A percentile compares a stretch with the other conserved stretches of the same genome.
Conservation (phyloP, 805 yeast species). For the Candida ponderosae region DNA sequence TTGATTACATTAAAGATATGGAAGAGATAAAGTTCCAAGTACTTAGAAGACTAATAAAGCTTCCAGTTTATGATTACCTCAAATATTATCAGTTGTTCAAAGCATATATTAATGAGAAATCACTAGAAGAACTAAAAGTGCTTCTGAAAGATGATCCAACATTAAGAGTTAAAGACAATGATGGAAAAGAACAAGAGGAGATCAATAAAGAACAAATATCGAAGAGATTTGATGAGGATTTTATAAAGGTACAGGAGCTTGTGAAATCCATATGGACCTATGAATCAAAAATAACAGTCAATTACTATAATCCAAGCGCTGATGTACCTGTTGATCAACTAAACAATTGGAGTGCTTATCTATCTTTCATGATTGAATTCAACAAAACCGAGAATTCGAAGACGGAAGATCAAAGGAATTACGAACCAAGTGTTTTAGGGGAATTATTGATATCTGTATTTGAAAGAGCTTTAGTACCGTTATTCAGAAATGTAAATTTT, state of each 20-base stretch:
- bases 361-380: slow-evolving; percentile 23
- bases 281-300: slow-evolving; percentile 58
- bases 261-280: slow-evolving; percentile 62
- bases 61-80: slow-evolving; percentile 86
- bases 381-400: too few relatives aligned
- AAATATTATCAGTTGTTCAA: slow-evolving; percentile 51
- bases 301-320: slow-evolving; percentile 37
- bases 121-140: slow-evolving; percentile 24
- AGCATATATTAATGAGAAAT: slow-evolving; percentile 19
- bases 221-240: slow-evolving; percentile 33
- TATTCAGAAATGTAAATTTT: slow-evolving; percentile 46
- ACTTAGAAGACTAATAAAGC: slow-evolving; percentile 18
- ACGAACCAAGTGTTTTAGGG: slow-evolving; percentile 17
- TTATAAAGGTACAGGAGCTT: slow-evolving; percentile 37
- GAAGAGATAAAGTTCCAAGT: slow-evolving; percentile 35
- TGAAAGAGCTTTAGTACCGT: slow-evolving; percentile 68
- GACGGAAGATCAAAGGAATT: too few relatives aligned
- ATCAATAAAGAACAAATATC: slow-evolving; percentile 26
- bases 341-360: slow-evolving; percentile 54
- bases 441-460: slow-evolving; percentile 41
- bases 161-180: too few relatives aligned
- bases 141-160: too few relatives aligned
- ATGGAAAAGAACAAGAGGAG: too few relatives aligned
- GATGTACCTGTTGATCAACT: slow-evolving; percentile 36
- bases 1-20: slow-evolving; percentile 41